Evolutionary conservation across 192 early-diverging fungal genomes (phyloP), one percentile per base, ranked within the genome.

Genomic region (Radiomyces spectabilis): DNA sequence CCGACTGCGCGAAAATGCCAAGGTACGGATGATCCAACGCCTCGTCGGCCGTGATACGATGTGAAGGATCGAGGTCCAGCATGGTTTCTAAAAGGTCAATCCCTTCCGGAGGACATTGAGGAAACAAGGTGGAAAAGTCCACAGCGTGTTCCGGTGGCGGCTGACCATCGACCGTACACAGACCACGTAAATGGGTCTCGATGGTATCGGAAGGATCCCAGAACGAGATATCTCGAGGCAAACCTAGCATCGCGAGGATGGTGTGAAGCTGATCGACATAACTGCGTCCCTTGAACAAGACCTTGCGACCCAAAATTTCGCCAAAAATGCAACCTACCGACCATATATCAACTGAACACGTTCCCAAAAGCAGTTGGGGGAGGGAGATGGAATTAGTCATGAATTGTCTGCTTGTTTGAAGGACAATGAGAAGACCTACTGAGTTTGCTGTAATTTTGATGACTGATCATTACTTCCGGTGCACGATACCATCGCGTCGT

Each of bases 301-400:
- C 84, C 60, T 80, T 80, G 10, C 83, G 75, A n/a, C 86, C 85
- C 25, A 92, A 74, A 37, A 96, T 76, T 66, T 96, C 94, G 15
- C 87, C 93, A 72, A 97, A 90, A 45, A 97, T 95, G 68, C 94
- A 97, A 19, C 94, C 94, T 1, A 97, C 84, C 1, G 87, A 86
- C 93, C 93, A 94, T 69, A 95, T 86, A 68, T 94, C 94, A 47
- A 86, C 71, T 73, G 40, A 13, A 12, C 2, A 37, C 13, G 5
- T 35, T 35, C 5, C 5, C 13, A 35, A 32, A 40, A 16, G 18
- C 19, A 19, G 10, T 12, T 9, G 32, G n/a, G 45, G 24, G 24
- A 18, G 5, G 22, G 38, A 44, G 26, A 43, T 1, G 29, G 26
- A 34, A 31, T 6, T 16, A 10, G 34, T 37, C 26, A 24, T 47